Evolutionary conservation across 768 basidiomycete species (phyloP), one percentile per base, ranked within the genome.

Genomic region (Amanita phalloides): DNA sequence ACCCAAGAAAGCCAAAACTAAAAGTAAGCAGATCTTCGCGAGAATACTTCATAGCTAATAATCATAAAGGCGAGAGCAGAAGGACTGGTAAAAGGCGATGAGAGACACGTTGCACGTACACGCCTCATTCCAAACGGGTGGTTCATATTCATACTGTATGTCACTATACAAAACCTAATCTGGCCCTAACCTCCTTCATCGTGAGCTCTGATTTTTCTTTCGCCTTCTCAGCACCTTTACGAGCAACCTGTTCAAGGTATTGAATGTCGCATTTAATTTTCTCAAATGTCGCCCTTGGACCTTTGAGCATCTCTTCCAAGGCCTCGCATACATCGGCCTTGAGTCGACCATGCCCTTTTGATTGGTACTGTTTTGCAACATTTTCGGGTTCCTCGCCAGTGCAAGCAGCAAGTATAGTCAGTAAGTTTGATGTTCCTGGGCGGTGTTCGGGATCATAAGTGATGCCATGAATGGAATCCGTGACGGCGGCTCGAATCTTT

Each of bases 401-500:
- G 59, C 87, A 93, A 1, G 89, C 86, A 2, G 83, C 81, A 10
- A 93, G 75, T 43, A 96, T 93, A 0, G 74, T 71, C 4, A 96
- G 69, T 0, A 96, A 70, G 59, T 94, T 96, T 1, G 87, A 79
- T 1, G 86, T 77, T 3, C 93, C 95, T 0, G 92, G 90, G 6
- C 92, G 82, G n/a, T 65, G 61, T 1, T 67, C 66, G 0, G 93
- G 90, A 62, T 96, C 90, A 57, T 83, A 97, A 0, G 85, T 82
- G 39, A 96, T 79, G 3, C 81, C 81, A 0, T 64, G 64, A 9
- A 76, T 75, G 0, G 90, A 88, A 64, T 97, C 95, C 0, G 94
- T 97, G 1, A 93, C 86, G 1, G 94, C 88, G 5, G 73, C 69
- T 17, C 83, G 81, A 52, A 97, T 76, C 64, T 95, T 96, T 23